Conservation (phyloP, 1,284 basidiomycete species). For the Marasmius fiardii region DNA sequence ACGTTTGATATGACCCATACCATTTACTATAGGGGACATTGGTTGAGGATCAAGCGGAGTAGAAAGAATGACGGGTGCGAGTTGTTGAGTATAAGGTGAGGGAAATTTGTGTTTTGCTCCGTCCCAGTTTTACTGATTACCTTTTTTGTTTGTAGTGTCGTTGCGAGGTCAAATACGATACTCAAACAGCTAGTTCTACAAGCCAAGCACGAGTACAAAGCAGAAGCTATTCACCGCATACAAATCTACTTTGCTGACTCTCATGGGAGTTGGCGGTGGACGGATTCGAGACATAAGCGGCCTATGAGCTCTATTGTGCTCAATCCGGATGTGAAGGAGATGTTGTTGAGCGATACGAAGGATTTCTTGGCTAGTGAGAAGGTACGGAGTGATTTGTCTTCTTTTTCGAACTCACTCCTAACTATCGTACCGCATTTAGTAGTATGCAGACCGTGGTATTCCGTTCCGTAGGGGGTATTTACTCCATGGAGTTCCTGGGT, state of each 20-base stretch:
- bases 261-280: constrained; percentile 83
- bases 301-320: constrained; percentile 78
- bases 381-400: constrained; percentile 35
- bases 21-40: constrained; percentile 78
- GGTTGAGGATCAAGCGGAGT: constrained; percentile 68
- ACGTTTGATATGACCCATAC: constrained; percentile 81
- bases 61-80: constrained; percentile 68
- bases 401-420: too few relatives aligned
- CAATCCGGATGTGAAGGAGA: constrained; percentile 81
- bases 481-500: constrained; percentile 77
- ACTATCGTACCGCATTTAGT: too few relatives aligned
- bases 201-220: constrained; percentile 83
- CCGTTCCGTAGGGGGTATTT: constrained; percentile 85
- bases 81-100: constrained; percentile 68
- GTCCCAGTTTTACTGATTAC: too few relatives aligned
- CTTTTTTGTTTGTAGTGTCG: constrained; percentile 58
- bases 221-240: constrained; percentile 76
- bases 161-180: constrained; percentile 74
- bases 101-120: constrained; percentile 5
- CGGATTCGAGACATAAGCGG: constrained; percentile 76
- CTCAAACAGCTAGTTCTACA: constrained; percentile 83
- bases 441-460: constrained; percentile 69
- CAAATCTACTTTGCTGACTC: constrained; percentile 84
- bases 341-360: constrained; percentile 74
- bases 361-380: constrained; percentile 81